Evolutionary conservation across 495 filamentous ascomycete species (phyloP).

Genomic region (Penicillium desertorum): DNA sequence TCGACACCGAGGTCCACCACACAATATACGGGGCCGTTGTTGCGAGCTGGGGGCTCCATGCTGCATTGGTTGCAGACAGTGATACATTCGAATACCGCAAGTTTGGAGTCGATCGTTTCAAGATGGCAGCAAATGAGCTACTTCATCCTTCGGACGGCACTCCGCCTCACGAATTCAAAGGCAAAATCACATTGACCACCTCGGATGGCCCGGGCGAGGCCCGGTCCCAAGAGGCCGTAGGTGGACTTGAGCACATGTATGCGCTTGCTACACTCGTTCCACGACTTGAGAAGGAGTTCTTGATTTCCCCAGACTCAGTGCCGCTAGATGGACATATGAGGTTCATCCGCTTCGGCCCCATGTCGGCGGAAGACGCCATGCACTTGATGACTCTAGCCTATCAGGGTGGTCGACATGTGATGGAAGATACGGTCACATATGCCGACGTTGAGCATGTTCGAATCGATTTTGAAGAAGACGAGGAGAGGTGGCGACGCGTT

Average conservation of each 20-base stretch:
- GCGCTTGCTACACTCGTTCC: constrained; percentile 72
- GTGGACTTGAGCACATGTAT: constrained; percentile 58
- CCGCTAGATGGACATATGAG: constrained; percentile 66
- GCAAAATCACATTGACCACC: constrained; percentile 48
- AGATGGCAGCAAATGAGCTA: constrained; percentile 75
- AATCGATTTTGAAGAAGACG: constrained; percentile 62
- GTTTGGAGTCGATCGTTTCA: constrained; percentile 73
- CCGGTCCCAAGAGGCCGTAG: constrained; percentile 5
- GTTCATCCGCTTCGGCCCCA: constrained; percentile 70
- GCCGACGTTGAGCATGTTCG: constrained; percentile 59
- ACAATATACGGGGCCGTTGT: constrained; percentile 76
- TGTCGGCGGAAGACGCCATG: constrained; percentile 64
- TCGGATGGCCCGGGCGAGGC: constrained; percentile 16
- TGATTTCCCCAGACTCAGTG: constrained; percentile 67
- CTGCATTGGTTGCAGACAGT: constrained; percentile 81
- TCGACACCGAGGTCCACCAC: constrained; percentile 22
- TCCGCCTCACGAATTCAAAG: constrained; percentile 66
- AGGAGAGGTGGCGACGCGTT: constrained; percentile 72
- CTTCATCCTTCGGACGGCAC: constrained; percentile 59
- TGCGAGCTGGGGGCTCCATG: constrained; percentile 83
- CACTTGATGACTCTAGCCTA: constrained; percentile 76
- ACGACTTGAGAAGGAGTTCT: constrained; percentile 75
- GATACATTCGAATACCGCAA: constrained; percentile 75
- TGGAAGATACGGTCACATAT: constrained; percentile 62
- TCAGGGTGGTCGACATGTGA: constrained; percentile 67